Evolutionary conservation across 805 yeast species (phyloP).

Genomic region (Myxozyma neglecta): DNA sequence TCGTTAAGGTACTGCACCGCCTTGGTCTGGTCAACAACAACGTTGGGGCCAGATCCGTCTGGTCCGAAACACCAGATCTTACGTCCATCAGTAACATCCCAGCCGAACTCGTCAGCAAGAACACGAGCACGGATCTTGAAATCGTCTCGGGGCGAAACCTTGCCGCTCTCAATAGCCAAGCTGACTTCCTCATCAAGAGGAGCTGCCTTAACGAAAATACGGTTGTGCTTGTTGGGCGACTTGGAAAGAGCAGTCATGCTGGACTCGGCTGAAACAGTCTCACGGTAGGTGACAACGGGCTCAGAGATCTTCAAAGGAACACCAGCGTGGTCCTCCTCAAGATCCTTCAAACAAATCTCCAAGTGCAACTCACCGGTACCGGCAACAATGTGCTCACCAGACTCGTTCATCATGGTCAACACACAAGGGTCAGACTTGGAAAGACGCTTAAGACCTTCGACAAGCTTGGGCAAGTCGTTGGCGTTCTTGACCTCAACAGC

Average conservation of each 20-base stretch:
- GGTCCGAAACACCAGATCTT: conserved; percentile 99
- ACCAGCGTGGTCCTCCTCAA: conserved; percentile 99
- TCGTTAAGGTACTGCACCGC: conserved; percentile 98
- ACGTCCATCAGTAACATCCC: conserved; percentile 99
- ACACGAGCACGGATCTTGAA: conserved; percentile 98
- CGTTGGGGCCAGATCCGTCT: conserved; percentile 97
- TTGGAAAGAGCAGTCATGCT: conserved; percentile 95
- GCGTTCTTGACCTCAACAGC: conserved; percentile 99
- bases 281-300: conserved; percentile 98
- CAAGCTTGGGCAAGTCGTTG: conserved; percentile 98
- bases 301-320: conserved; percentile 96
- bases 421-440: conserved; percentile 99
- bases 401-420: conserved; percentile 76
- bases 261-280: conserved; percentile 92
- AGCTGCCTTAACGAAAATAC: conserved; percentile 96
- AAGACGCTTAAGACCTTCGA: conserved; percentile 99
- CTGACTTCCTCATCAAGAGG: conserved; percentile 94
- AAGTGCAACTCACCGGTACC: conserved; percentile 99
- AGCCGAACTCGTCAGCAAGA: conserved; percentile 97
- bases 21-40: conserved; percentile 99
- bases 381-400: conserved; percentile 99
- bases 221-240: conserved; percentile 99
- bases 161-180: conserved; percentile 89
- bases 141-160: conserved; percentile 92
- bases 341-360: conserved; percentile 94